Percentiles rank a stretch among this genome's conserved stretches.
phyloP scores from a whole-genome alignment of 2,329 filamentous ascomycete species.

The Aureobasidium lini region DNA sequence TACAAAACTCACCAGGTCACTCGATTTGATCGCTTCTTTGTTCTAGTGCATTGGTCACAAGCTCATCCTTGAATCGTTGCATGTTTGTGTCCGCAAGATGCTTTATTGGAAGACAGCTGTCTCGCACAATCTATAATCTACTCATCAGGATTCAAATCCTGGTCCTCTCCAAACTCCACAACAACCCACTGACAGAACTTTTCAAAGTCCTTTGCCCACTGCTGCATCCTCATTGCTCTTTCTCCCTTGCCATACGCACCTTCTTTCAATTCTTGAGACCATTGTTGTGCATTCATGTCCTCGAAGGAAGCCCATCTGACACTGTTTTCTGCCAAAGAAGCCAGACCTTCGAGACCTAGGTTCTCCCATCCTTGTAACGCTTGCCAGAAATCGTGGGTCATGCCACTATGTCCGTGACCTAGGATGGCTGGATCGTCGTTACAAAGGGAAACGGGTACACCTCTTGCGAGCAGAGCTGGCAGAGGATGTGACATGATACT shows the following conservation, averaged over 20 bases:
- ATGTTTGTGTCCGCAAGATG: too few species aligned
- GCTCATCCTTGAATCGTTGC: too few species aligned
- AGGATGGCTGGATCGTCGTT: slow-evolving; percentile 90
- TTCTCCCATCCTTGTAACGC: slow-evolving; percentile 87
- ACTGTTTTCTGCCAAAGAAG: slow-evolving; percentile 84
- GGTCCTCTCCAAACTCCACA: slow-evolving; percentile 50
- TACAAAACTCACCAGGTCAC: too few species aligned
- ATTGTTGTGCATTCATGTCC: slow-evolving; percentile 63
- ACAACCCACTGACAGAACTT: slow-evolving; percentile 87
- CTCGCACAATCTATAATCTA: not conserved
- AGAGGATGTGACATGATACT: slow-evolving; percentile 73
- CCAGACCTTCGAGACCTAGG: slow-evolving; percentile 77
- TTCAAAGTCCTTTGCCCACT: slow-evolving; percentile 81
- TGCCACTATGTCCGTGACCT: slow-evolving; percentile 71
- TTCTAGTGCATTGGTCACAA: too few species aligned
- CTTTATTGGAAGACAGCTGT: too few species aligned
- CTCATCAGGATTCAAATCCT: slow-evolving; percentile 11
- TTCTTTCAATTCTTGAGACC: slow-evolving; percentile 64
- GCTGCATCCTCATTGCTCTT: slow-evolving; percentile 63
- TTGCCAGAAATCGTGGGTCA: slow-evolving; percentile 94
- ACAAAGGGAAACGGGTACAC: slow-evolving; percentile 74
- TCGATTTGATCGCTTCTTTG: too few species aligned
- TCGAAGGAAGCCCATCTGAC: slow-evolving; percentile 85
- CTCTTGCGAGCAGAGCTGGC: slow-evolving; percentile 74
- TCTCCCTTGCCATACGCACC: slow-evolving; percentile 64